phyloP scores from a whole-genome alignment of 2,329 filamentous ascomycete genomes.

The Aspergillus jensenii region DNA sequence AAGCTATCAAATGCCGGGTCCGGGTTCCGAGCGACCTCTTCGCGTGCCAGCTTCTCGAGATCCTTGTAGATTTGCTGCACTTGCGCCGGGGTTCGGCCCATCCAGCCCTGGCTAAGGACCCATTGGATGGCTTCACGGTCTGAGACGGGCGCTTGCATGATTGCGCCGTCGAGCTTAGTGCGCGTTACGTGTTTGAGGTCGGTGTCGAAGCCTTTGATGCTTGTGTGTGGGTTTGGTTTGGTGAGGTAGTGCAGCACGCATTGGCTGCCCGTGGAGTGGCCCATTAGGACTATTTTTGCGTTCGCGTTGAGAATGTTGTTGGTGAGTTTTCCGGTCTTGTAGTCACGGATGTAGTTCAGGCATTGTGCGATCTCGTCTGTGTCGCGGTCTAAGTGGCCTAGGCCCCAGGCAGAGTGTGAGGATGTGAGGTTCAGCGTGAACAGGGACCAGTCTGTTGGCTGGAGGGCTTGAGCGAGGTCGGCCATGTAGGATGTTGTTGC shows the following conservation, averaged over 20 bases:
- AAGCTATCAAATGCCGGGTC: conserved; percentile 26
- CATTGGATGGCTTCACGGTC: conserved; percentile 67
- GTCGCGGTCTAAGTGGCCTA: conserved; percentile 53
- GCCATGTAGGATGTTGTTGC: conserved; percentile 55
- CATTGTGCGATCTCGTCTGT: conserved; percentile 54
- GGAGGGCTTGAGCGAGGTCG: conserved; percentile 49
- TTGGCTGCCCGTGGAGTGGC: conserved; percentile 68
- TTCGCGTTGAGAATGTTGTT: neutral
- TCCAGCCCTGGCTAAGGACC: conserved; percentile 27
- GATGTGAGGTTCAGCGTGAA: conserved; percentile 54
- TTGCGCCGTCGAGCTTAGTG: conserved; percentile 66
- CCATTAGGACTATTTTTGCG: conserved; percentile 63
- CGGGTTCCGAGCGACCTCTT: conserved; percentile 16
- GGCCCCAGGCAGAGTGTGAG: conserved; percentile 56
- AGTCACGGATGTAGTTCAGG: conserved; percentile 50
- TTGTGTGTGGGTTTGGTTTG: conserved; percentile 41
- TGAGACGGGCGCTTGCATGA: conserved; percentile 77
- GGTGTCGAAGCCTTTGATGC: conserved; percentile 29
- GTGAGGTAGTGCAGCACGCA: conserved; percentile 65
- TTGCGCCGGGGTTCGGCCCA: conserved; percentile 23
- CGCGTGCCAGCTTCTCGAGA: conserved; percentile 33
- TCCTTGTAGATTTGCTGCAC: conserved; percentile 31
- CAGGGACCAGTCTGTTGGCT: conserved; percentile 53
- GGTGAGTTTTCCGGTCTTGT: conserved; percentile 30
- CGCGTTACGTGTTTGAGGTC: conserved; percentile 39